phyloP scores from a whole-genome alignment of 2,329 filamentous ascomycete genomes.

The Penicillium sumatraense region DNA sequence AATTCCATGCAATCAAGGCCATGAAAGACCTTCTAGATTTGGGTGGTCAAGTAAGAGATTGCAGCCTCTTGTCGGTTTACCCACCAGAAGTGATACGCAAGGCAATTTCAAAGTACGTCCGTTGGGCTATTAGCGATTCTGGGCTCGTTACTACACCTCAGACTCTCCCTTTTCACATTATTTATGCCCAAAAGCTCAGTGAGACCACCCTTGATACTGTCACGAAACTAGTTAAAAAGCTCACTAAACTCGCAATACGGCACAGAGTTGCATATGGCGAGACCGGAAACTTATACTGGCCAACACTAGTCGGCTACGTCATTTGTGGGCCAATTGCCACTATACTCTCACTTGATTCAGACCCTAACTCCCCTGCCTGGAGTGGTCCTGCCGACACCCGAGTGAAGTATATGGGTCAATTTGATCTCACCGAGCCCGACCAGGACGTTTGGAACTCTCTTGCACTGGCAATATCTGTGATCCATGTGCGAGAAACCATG shows the following conservation, averaged over 20 bases:
- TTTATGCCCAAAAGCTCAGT: constrained; percentile 46
- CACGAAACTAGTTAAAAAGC: constrained; percentile 47
- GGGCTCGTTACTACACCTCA: constrained; percentile 41
- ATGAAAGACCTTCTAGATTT: constrained; percentile 56
- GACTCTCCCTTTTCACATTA: constrained; percentile 51
- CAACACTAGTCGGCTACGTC: constrained; percentile 61
- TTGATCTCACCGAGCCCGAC: constrained; percentile 57
- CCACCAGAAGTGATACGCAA: constrained; percentile 45
- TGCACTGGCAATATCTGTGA: constrained; percentile 59
- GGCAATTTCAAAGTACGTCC: constrained; percentile 53
- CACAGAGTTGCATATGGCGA: constrained; percentile 43
- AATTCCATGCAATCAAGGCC: constrained; percentile 58
- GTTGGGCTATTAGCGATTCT: constrained; percentile 59
- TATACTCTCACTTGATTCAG: constrained; percentile 56
- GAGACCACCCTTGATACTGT: constrained; percentile 49
- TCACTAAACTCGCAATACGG: constrained; percentile 47
- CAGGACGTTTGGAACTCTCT: constrained; percentile 66
- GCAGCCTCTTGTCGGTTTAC: constrained; percentile 42
- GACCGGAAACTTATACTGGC: constrained; percentile 31
- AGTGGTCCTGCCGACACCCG: constrained; percentile 23
- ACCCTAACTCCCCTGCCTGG: constrained; percentile 31
- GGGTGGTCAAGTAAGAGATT: constrained; percentile 57
- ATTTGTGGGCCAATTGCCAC: constrained; percentile 58
- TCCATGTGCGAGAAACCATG: constrained; percentile 58
- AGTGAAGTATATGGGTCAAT: constrained; percentile 51